Evolutionary conservation across 2,329 filamentous ascomycete genomes (phyloP), one percentile per base, ranked within the genome.

Genomic region (Colletotrichum shisoi): DNA sequence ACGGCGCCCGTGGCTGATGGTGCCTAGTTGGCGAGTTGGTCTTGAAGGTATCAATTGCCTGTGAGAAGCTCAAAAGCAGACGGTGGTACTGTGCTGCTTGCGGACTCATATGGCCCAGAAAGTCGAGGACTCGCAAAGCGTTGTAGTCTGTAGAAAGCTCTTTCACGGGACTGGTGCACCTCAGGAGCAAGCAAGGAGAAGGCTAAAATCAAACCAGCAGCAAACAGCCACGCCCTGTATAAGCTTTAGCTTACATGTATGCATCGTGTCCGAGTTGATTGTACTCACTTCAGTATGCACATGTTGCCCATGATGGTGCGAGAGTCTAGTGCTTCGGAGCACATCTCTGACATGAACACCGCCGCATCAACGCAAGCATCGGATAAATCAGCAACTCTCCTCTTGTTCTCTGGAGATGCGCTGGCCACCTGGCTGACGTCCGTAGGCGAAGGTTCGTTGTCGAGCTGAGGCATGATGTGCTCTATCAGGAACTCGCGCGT

Each of bases 241-340:
- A 8, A 39, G 3, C 5, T 19, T 24, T 11, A 40, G 27, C 6
- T 8, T 31, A 31, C 0, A 40, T 6, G 0, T 6, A 17, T 27
- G 4, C 21, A 1, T 34, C 0, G 7, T 12, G 4, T 17, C 15
- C 34, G 3, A 37, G 70, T 8, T 37, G 2, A 13, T n/a, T 31
- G 3, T 24, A 70, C 82, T 74, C 74, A 86, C 85, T 87, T 88
- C 62, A 88, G 75, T 5, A 88, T 82, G 45, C 83, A 85, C 85
- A 87, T 86, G 62, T 87, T 87, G 9, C 79, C 80, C 13, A 84
- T 75, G 0, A 87, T 72, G 0, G 84, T 57, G 0, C 77, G 75
- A 2, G 81, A 78, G 9, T 78, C 78, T 12, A 81, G 74, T 1
- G 83, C 80, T 61, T 86, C 81, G 21, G 79, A 71, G 57, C 84